Evolutionary conservation across 2,329 filamentous ascomycete species (phyloP).

Genomic region (Aciculosporium take): DNA sequence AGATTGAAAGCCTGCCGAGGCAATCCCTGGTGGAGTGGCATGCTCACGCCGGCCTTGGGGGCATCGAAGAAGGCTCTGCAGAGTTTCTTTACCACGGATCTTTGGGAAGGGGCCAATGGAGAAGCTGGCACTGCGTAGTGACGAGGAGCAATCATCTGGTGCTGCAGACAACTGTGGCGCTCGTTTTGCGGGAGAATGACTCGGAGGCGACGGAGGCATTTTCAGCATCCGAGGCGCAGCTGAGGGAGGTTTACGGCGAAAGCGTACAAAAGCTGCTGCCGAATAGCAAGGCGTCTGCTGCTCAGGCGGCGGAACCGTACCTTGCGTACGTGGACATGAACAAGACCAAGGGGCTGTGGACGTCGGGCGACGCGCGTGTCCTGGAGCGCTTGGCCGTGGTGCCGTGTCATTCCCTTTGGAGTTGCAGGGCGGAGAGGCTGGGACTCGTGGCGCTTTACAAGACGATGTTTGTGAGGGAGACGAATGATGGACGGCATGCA

Average conservation of each 20-base stretch:
- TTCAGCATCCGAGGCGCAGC: not conserved
- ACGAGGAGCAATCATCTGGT: constrained; percentile 10
- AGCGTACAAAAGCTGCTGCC: constrained; percentile 2
- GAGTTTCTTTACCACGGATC: constrained; percentile 11
- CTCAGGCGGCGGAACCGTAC: constrained; percentile 12
- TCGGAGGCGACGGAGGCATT: not conserved
- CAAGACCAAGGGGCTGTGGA: constrained; percentile 9
- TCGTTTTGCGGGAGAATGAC: not conserved
- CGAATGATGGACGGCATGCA: too few species aligned
- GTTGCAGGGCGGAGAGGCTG: constrained; percentile 17
- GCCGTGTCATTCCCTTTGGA: constrained; percentile 26
- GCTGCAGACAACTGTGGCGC: constrained; percentile 18
- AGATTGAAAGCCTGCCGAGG: constrained; percentile 65
- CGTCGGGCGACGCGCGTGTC: not conserved
- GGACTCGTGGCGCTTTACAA: constrained; percentile 20
- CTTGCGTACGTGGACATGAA: constrained; percentile 19
- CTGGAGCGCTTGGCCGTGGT: constrained; percentile 13
- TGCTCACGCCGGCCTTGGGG: constrained; percentile 44
- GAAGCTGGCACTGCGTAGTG: constrained; percentile 17
- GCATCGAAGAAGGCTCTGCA: constrained; percentile 15
- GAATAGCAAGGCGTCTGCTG: not conserved
- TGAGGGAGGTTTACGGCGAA: not conserved
- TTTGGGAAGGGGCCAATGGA: constrained; percentile 13
- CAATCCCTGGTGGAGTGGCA: constrained; percentile 73
- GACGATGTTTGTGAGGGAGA: constrained; percentile 6